Evolutionary conservation across 2,329 filamentous ascomycete genomes (phyloP).

Genomic region (Ampelomyces quisqualis): DNA sequence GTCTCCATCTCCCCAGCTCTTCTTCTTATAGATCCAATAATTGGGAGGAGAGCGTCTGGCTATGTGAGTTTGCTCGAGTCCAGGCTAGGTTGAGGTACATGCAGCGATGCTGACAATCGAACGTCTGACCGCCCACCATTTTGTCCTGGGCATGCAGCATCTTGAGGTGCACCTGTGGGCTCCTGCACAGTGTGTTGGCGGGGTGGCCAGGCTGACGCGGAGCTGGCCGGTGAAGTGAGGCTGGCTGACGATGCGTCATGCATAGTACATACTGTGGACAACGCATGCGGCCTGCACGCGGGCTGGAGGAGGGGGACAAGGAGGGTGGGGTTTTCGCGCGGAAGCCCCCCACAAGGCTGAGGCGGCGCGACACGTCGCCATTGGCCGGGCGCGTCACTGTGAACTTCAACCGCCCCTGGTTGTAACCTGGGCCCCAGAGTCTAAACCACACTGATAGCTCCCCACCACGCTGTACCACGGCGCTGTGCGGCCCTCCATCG

Average conservation of each 20-base stretch:
- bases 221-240: slow-evolving; percentile 8
- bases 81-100: too few relatives aligned
- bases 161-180: too few relatives aligned
- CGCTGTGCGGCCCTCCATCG: too few relatives aligned
- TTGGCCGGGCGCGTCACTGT: slow-evolving; percentile 21
- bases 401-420: slow-evolving; percentile 9
- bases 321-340: too few relatives aligned
- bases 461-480: not conserved
- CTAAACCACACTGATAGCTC: slow-evolving; percentile 5
- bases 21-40: not conserved
- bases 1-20: slow-evolving; percentile 1
- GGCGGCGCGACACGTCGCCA: slow-evolving; percentile 8
- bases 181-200: slow-evolving; percentile 44
- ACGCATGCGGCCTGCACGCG: not conserved
- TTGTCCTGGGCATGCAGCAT: too few relatives aligned
- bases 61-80: not conserved
- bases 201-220: slow-evolving; percentile 29
- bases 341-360: slow-evolving; percentile 7
- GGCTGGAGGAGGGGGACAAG: too few relatives aligned
- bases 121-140: too few relatives aligned
- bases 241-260: too few relatives aligned
- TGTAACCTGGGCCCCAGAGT: too few relatives aligned
- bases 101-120: too few relatives aligned
- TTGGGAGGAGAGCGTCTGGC: not conserved
- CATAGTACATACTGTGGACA: too few relatives aligned